Evolutionary conservation across 176 grass and related monocot genomes (phyloP).

Genomic region (Carex pumila): DNA sequence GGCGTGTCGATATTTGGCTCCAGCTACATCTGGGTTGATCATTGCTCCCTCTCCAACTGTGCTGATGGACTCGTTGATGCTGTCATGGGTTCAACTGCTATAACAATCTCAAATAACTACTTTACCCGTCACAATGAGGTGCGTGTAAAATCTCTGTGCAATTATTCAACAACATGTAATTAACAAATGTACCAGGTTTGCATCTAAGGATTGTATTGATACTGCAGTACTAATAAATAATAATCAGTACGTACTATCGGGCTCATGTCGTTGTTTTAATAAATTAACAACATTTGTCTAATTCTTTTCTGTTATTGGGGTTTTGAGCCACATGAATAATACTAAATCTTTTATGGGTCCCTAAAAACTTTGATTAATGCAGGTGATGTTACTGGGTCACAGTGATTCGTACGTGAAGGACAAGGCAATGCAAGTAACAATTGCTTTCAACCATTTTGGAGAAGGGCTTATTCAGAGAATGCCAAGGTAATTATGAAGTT

Average conservation of each 20-base stretch:
- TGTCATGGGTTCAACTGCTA: conserved; percentile 30
- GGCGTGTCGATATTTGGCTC: conserved; percentile 26
- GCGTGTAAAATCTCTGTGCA: neutral
- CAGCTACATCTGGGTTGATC: conserved; percentile 31
- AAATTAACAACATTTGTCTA: neutral
- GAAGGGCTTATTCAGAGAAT: conserved; percentile 47
- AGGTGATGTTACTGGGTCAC: conserved; percentile 46
- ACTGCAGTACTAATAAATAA: neutral
- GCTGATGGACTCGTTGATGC: conserved; percentile 30
- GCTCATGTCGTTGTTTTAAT: neutral
- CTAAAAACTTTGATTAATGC: conserved; percentile 17
- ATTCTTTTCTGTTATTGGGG: neutral
- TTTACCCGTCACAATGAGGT: conserved; percentile 28
- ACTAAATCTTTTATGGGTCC: neutral
- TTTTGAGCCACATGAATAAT: neutral
- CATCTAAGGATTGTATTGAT: neutral
- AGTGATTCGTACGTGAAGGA: conserved; percentile 34
- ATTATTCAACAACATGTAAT: neutral
- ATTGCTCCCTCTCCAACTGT: conserved; percentile 28
- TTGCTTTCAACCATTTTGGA: conserved; percentile 46
- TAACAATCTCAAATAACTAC: conserved; percentile 31
- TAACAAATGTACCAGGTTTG: neutral
- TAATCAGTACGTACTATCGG: neutral
- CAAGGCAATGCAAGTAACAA: conserved; percentile 40
- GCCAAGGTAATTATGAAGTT: conserved; percentile 27